phyloP scores from a whole-genome alignment of 2,329 filamentous ascomycete species.

The Pestalotiopsis sp. region DNA sequence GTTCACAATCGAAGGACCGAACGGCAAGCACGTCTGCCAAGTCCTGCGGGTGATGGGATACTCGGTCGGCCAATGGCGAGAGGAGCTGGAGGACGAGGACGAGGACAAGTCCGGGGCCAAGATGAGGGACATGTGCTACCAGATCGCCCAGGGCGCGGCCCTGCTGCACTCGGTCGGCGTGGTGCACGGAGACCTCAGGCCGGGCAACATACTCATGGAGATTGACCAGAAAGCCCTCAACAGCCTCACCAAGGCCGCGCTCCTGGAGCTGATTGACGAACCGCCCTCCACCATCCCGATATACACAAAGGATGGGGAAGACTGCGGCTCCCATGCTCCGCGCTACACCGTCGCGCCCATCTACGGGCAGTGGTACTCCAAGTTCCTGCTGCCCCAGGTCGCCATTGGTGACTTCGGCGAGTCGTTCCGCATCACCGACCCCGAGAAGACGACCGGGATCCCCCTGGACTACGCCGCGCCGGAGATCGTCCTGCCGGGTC shows the following conservation, averaged over 20 bases:
- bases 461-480: background rate
- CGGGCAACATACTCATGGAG: slow-evolving; percentile 8
- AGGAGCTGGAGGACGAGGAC: background rate
- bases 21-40: slow-evolving; percentile 6
- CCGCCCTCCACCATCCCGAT: background rate
- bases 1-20: slow-evolving; percentile 2
- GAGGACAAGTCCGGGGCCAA: background rate
- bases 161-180: background rate
- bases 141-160: background rate
- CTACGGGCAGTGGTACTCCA: background rate
- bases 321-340: background rate
- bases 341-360: background rate
- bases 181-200: slow-evolving; percentile 12
- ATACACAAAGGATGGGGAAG: background rate
- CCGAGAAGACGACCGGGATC: background rate
- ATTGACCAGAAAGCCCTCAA: background rate
- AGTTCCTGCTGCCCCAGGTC: background rate
- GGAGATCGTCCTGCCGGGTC: background rate
- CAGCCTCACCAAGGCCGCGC: background rate
- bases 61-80: background rate
- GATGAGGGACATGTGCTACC: background rate
- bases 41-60: slow-evolving; percentile 2
- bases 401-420: background rate
- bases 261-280: background rate
- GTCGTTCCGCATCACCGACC: background rate